These are phyloP conservation scores for Candida caryicola DNA, from an alignment of 805 yeast genomes.

Conservation along the genomic window DNA sequence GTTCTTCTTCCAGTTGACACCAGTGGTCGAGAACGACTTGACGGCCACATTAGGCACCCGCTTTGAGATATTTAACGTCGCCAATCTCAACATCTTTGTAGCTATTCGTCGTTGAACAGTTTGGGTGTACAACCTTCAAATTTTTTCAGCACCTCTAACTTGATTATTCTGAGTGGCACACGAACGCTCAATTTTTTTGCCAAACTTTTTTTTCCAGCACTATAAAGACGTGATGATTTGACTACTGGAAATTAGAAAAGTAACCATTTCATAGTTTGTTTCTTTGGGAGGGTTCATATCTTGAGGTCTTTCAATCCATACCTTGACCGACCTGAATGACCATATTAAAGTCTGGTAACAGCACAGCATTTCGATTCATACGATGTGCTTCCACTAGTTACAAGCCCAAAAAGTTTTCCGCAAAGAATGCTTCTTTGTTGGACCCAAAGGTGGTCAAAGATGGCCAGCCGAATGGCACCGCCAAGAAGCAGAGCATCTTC, in stretches of 20 bases:
- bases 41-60: constrained; percentile 1
- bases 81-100: constrained; percentile 9
- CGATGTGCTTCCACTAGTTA: constrained; percentile 3
- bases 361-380: constrained; percentile 1
- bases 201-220: neutral
- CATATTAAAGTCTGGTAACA: neutral
- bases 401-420: neutral
- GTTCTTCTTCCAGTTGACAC: constrained; percentile 6
- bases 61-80: constrained; percentile 3
- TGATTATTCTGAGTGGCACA: neutral
- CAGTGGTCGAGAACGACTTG: constrained; percentile 7
- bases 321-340: neutral
- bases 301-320: neutral
- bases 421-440: neutral
- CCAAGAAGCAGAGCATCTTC: constrained; percentile 5
- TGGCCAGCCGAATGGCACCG: neutral
- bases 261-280: neutral
- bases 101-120: too few relatives aligned
- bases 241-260: neutral
- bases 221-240: neutral
- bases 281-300: neutral
- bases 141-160: constrained; percentile 4
- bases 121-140: constrained; percentile 1
- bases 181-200: neutral
- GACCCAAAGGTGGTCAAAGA: neutral